Conservation (phyloP, 768 basidiomycete species). For the Suillus bovinus region DNA sequence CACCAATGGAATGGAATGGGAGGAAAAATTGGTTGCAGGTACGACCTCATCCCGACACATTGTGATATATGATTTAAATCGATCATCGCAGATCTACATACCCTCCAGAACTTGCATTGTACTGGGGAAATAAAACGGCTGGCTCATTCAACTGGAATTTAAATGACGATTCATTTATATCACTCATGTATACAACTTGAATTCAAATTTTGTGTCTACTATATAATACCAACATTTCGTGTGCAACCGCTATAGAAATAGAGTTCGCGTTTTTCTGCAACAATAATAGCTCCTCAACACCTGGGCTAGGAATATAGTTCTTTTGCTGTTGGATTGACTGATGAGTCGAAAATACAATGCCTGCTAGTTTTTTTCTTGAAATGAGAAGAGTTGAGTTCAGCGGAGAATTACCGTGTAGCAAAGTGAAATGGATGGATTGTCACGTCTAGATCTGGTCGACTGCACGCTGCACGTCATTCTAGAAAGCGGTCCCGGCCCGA, state of each 20-base stretch:
- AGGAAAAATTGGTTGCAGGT: conserved; percentile 91
- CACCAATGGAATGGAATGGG: conserved; percentile 88
- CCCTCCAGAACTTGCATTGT: conserved; percentile 35
- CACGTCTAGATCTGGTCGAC: too few species aligned
- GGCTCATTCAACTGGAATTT: not conserved
- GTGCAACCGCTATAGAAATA: not conserved
- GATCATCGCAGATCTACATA: conserved; percentile 27
- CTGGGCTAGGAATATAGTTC: too few species aligned
- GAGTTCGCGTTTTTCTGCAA: too few species aligned
- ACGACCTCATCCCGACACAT: conserved; percentile 20
- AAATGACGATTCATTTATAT: not conserved
- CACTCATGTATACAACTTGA: not conserved
- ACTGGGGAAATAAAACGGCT: conserved; percentile 19
- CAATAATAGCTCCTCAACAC: too few species aligned
- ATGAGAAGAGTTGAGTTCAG: too few species aligned
- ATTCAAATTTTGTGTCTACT: not conserved
- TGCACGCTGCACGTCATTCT: too few species aligned
- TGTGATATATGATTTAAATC: conserved; percentile 7
- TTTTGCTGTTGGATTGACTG: too few species aligned
- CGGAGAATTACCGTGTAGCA: too few species aligned
- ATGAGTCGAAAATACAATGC: too few species aligned
- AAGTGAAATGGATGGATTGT: not conserved
- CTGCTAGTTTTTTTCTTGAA: too few species aligned
- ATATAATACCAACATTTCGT: not conserved
- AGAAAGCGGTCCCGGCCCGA: too few species aligned